Evolutionary conservation across 2,329 filamentous ascomycete species (phyloP).

Genomic region (Penicillium sp.): DNA sequence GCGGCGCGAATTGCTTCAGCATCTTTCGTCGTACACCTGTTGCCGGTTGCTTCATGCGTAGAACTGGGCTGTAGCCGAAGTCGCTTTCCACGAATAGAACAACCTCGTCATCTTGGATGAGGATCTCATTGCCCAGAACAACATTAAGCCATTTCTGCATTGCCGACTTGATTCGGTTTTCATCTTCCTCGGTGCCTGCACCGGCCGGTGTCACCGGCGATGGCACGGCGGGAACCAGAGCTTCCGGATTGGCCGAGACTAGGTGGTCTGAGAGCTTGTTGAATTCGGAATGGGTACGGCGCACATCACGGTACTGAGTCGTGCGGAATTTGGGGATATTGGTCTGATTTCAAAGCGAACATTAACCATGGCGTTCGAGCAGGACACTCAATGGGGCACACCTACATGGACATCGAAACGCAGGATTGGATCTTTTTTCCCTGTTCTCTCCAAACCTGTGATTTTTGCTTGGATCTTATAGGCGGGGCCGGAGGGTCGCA

Average conservation of each 20-base stretch:
- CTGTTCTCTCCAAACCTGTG: conserved; percentile 85
- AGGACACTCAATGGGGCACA: conserved; percentile 13
- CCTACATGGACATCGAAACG: conserved; percentile 95
- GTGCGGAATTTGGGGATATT: conserved; percentile 98
- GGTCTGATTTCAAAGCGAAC: conserved; percentile 59
- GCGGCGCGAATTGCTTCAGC: conserved; percentile 96
- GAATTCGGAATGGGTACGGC: conserved; percentile 92
- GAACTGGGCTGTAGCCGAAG: conserved; percentile 94
- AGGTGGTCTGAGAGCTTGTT: conserved; percentile 93
- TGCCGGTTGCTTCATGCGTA: conserved; percentile 93
- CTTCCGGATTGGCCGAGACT: conserved; percentile 95
- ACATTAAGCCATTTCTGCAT: conserved; percentile 96
- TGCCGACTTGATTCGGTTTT: conserved; percentile 79
- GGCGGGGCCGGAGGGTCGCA: conserved; percentile 58
- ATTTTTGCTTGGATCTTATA: conserved; percentile 94
- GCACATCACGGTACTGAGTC: conserved; percentile 96
- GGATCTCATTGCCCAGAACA: conserved; percentile 84
- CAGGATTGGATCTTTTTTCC: conserved; percentile 92
- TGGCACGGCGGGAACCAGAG: conserved; percentile 88
- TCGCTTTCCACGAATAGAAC: conserved; percentile 98
- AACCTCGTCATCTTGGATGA: conserved; percentile 96
- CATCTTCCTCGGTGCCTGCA: conserved; percentile 93
- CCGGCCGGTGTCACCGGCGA: conserved; percentile 93
- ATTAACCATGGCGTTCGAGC: conserved; percentile 8
- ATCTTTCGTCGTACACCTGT: conserved; percentile 94